Evolutionary conservation across 75 land plant genomes (phyloP).

Genomic region (Cupressus sempervirens): DNA sequence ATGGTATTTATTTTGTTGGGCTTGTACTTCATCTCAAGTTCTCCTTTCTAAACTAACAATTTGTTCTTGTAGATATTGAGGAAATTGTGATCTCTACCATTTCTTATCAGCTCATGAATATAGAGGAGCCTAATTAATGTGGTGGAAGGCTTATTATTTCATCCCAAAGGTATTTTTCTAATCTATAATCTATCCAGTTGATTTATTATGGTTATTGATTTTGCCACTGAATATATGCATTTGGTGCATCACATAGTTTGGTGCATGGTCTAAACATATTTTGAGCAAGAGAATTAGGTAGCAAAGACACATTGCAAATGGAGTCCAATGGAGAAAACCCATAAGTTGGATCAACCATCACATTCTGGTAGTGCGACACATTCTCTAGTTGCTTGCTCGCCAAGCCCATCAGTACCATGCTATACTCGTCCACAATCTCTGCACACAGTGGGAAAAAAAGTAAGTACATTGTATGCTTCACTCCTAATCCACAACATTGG

Average conservation of each 20-base stretch:
- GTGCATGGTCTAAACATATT: constrained; percentile 77
- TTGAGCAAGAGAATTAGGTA: constrained; percentile 46
- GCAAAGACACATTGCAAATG: constrained; percentile 47
- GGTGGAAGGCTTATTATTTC: constrained; percentile 83
- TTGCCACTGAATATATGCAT: background rate
- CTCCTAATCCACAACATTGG: too few relatives aligned
- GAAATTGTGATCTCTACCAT: constrained; percentile 84
- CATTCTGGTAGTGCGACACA: too few relatives aligned
- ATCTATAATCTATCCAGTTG: background rate
- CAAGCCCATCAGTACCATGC: too few relatives aligned
- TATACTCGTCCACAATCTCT: too few relatives aligned
- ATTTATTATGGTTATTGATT: background rate
- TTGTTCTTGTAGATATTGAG: constrained; percentile 48
- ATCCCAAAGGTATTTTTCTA: constrained; percentile 51
- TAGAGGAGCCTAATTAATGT: constrained; percentile 63
- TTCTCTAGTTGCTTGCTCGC: too few relatives aligned
- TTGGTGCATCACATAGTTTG: constrained; percentile 49
- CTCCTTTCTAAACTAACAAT: background rate
- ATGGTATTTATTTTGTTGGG: background rate
- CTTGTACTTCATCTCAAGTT: background rate
- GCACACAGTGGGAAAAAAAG: too few relatives aligned
- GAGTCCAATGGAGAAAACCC: constrained; percentile 51
- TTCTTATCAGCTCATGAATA: constrained; percentile 83
- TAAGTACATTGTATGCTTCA: too few relatives aligned
- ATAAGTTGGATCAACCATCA: constrained; percentile 35